Percentiles rank a stretch among this genome's conserved stretches.
These are phyloP conservation scores for Thuidium tamariscinum DNA, from an alignment of 225 moss, liverwort and hornwort species.

Conservation along the genomic window DNA sequence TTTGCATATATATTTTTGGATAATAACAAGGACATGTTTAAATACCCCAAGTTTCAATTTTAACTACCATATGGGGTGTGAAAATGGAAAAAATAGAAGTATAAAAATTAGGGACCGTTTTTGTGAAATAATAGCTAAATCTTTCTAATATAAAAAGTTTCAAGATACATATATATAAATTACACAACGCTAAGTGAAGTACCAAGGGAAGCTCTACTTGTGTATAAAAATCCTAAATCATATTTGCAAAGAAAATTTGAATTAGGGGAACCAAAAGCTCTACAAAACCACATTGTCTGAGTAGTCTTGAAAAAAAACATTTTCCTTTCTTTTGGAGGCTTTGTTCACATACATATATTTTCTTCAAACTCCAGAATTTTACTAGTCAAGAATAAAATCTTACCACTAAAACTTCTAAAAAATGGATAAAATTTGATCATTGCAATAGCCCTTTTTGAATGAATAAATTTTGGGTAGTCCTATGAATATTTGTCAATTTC, in stretches of 20 bases:
- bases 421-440: not conserved
- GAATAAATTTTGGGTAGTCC: not conserved
- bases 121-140: too few species aligned
- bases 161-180: too few species aligned
- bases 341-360: not conserved
- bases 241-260: not conserved
- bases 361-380: rapidly evolving
- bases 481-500: not conserved
- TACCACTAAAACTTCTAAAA: not conserved
- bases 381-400: not conserved
- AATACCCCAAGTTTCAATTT: too few species aligned
- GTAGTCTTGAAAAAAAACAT: not conserved
- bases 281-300: rapidly evolving
- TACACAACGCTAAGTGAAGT: too few species aligned
- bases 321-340: not conserved
- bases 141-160: too few species aligned
- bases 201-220: too few species aligned
- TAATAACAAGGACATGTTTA: too few species aligned
- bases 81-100: too few species aligned
- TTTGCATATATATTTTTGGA: too few species aligned
- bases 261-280: rapidly evolving
- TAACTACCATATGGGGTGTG: too few species aligned
- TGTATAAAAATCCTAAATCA: not conserved
- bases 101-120: too few species aligned
- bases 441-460: rapidly evolving